Conservation (phyloP, 2,329 filamentous ascomycete species). For the Cryphonectria carpinicola region DNA sequence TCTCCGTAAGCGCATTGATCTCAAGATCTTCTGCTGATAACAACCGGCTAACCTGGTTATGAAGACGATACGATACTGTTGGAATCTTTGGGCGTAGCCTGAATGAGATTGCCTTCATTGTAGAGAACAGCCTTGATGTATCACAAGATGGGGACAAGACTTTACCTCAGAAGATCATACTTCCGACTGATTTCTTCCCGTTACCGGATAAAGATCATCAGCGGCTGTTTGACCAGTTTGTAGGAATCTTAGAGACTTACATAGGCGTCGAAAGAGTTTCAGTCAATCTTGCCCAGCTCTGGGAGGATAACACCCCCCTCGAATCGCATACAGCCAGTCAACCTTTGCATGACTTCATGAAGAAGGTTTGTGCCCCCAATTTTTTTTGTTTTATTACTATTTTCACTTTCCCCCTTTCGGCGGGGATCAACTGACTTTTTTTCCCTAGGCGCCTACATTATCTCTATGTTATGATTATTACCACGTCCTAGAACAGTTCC, state of each 20-base stretch:
- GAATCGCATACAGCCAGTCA: not conserved
- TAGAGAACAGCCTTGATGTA: slow-evolving; percentile 18
- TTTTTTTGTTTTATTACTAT: not conserved
- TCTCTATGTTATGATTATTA: slow-evolving; percentile 24
- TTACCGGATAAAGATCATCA: slow-evolving; percentile 17
- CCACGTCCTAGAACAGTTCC: slow-evolving; percentile 15
- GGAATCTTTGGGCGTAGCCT: slow-evolving; percentile 21
- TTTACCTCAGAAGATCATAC: slow-evolving; percentile 15
- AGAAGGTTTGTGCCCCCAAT: slow-evolving; percentile 7
- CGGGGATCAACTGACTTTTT: not conserved
- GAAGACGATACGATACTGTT: slow-evolving; percentile 28
- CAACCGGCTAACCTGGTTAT: not conserved
- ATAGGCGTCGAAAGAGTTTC: slow-evolving; percentile 2
- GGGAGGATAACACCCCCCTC: slow-evolving; percentile 17
- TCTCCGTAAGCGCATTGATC: slow-evolving; percentile 19
- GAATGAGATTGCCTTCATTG: slow-evolving; percentile 14
- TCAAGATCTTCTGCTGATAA: not conserved
- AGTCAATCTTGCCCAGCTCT: slow-evolving; percentile 17
- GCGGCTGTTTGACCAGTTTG: slow-evolving; percentile 17
- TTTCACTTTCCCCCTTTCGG: not conserved
- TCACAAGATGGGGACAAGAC: not conserved
- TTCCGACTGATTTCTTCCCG: slow-evolving; percentile 24
- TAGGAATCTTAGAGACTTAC: slow-evolving; percentile 18
- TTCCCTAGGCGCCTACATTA: slow-evolving; percentile 21
- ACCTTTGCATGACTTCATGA: slow-evolving; percentile 22